A percentile compares a stretch with the other conserved stretches of the same genome.
Conservation (phyloP, 441 rosid species). For the Euphorbia celastroides region DNA sequence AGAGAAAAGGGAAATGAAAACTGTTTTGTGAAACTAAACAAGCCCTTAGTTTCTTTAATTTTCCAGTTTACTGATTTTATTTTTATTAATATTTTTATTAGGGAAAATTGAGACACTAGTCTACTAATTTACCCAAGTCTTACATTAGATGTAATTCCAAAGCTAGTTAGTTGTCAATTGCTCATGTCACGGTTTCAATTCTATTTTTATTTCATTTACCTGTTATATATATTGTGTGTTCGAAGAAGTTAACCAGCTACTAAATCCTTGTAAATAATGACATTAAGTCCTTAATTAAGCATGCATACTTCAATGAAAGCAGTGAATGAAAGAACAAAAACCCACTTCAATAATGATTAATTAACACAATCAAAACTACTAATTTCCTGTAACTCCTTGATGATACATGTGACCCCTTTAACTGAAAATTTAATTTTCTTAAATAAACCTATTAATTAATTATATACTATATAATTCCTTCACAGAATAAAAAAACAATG, state of each 20-base stretch:
- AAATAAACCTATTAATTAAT: too few relatives aligned
- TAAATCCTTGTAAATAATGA: too few relatives aligned
- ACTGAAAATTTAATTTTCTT: background rate
- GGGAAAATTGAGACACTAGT: background rate
- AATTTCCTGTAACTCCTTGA: constrained; percentile 1
- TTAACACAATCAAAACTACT: background rate
- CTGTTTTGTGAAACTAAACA: too few relatives aligned
- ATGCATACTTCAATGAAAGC: background rate
- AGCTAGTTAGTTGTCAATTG: background rate
- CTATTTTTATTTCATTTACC: background rate
- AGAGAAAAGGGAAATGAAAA: too few relatives aligned
- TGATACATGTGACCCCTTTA: too few relatives aligned
- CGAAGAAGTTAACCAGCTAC: too few relatives aligned
- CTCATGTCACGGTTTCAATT: background rate
- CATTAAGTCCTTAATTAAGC: background rate
- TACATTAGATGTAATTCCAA: background rate
- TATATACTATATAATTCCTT: too few relatives aligned
- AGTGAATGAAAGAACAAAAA: background rate
- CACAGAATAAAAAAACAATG: too few relatives aligned
- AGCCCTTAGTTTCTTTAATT: too few relatives aligned
- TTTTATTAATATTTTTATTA: too few relatives aligned
- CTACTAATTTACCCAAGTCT: background rate
- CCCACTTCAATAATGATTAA: background rate
- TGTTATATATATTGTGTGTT: too few relatives aligned
- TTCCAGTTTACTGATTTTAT: too few relatives aligned